These are phyloP conservation scores for Paraconiothyrium sp. DNA, from an alignment of 2,329 filamentous ascomycete genomes.

Conservation along the genomic window DNA sequence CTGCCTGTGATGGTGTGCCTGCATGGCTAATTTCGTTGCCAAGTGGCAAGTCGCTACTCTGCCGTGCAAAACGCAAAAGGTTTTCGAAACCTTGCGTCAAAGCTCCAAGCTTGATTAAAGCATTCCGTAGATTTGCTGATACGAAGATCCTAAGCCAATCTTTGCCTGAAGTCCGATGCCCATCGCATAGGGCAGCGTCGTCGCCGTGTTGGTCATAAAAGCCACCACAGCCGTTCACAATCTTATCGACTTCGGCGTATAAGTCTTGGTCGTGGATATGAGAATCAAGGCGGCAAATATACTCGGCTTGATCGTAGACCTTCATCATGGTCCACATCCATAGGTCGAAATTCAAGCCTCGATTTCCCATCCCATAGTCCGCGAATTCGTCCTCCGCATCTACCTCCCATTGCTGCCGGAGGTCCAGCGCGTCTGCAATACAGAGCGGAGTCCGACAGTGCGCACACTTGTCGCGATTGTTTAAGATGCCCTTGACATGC, in stretches of 20 bases:
- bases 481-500: background rate
- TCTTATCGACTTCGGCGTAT: background rate
- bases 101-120: background rate
- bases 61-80: background rate
- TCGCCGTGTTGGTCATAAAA: background rate
- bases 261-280: background rate
- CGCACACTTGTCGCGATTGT: background rate
- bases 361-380: background rate
- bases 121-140: background rate
- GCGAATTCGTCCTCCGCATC: background rate
- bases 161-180: background rate
- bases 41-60: background rate
- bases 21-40: too few relatives aligned
- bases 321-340: background rate
- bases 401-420: background rate
- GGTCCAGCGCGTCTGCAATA: background rate
- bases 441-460: background rate
- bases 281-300: background rate
- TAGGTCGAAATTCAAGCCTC: background rate
- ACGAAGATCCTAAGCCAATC: background rate
- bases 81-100: background rate
- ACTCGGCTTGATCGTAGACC: background rate
- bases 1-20: too few relatives aligned
- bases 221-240: background rate
- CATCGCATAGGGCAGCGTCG: background rate